These are phyloP conservation scores for Ochromonas danica DNA, from an alignment of 108 stramenopile species.

Conservation along the genomic window DNA sequence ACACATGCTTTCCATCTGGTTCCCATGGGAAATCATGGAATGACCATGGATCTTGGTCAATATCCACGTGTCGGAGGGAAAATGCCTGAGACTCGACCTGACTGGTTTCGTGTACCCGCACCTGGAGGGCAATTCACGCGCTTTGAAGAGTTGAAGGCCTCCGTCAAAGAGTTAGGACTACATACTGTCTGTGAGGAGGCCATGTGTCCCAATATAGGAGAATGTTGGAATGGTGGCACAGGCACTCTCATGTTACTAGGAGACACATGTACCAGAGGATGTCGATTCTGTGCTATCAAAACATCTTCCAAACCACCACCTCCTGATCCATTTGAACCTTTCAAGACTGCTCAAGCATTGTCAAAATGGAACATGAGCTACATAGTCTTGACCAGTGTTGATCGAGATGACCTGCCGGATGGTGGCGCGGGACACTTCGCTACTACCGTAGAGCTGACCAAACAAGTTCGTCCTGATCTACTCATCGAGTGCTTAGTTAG, in stretches of 20 bases:
- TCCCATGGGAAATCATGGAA: too few species aligned
- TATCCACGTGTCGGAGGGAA: slow-evolving; percentile 46
- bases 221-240: slow-evolving; percentile 99
- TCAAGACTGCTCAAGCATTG: slow-evolving; percentile 80
- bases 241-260: slow-evolving; percentile 99
- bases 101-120: slow-evolving; percentile 52
- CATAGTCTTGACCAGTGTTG: slow-evolving; percentile 89
- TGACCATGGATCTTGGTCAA: too few species aligned
- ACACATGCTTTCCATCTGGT: too few species aligned
- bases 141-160: slow-evolving; percentile 52
- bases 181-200: slow-evolving; percentile 98
- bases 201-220: slow-evolving; percentile 97
- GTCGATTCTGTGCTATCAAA: slow-evolving; percentile 96
- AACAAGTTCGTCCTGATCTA: slow-evolving; percentile 77
- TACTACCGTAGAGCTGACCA: slow-evolving; percentile 81
- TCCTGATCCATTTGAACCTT: slow-evolving; percentile 92
- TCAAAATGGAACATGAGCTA: slow-evolving; percentile 94
- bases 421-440: slow-evolving; percentile 94
- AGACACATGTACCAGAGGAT: slow-evolving; percentile 96
- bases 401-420: slow-evolving; percentile 85
- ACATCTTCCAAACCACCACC: slow-evolving; percentile 81
- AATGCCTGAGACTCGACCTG: slow-evolving; percentile 50
- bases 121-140: slow-evolving; percentile 45
- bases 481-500: slow-evolving; percentile 94
- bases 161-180: slow-evolving; percentile 66